Conservation (phyloP, 208 protist species). For the Acanthamoeba triangularis region DNA sequence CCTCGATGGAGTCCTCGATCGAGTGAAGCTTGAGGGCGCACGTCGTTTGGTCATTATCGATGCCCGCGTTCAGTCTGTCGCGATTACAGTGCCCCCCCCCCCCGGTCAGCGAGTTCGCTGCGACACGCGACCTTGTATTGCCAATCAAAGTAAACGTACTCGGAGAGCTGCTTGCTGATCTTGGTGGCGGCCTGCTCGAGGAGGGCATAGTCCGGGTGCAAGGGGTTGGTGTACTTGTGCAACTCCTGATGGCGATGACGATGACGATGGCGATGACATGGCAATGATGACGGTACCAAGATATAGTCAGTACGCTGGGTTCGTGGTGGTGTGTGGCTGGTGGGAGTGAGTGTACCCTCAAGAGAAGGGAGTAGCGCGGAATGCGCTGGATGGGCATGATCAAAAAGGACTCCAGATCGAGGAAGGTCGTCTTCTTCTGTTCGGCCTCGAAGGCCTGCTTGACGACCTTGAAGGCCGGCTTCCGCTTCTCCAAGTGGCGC, state of each 20-base stretch:
- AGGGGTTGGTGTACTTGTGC: constrained; percentile 30
- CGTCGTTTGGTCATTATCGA: constrained; percentile 2
- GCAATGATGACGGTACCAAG: background rate
- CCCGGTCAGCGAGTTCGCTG: no score
- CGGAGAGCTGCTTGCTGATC: constrained; percentile 9
- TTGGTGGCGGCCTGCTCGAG: background rate
- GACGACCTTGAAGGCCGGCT: background rate
- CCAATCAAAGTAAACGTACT: background rate
- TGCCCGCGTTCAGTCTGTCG: constrained; percentile 27
- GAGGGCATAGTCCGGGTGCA: background rate
- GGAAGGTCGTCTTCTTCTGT: constrained; percentile 1
- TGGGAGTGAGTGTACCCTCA: background rate
- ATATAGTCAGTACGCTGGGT: background rate
- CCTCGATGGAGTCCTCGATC: constrained; percentile 47
- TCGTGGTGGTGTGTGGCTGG: background rate
- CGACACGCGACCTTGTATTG: no score
- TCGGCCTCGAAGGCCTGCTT: constrained; percentile 3
- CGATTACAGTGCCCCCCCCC: no score
- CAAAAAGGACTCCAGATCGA: constrained; percentile 8
- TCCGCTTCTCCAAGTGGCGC: constrained; percentile 46
- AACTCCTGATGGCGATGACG: background rate
- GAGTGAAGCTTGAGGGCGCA: background rate
- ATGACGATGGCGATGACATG: no score
- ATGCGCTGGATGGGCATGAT: constrained; percentile 61
- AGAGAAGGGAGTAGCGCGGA: constrained; percentile 14